Conservation (phyloP, 2,329 filamentous ascomycete species). For the Thielaviopsis musarum region DNA sequence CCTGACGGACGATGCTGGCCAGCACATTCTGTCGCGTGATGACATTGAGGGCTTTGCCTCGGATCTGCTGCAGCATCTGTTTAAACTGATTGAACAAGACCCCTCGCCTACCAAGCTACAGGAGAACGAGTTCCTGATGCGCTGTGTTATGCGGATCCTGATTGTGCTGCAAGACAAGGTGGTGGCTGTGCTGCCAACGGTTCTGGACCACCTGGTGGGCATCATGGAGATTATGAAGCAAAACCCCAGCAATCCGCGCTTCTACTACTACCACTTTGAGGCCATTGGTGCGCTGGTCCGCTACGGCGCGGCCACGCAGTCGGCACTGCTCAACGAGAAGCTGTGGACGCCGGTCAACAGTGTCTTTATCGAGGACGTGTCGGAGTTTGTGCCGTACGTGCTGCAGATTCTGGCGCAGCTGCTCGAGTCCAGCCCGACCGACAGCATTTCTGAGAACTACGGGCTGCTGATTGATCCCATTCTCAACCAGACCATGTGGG, state of each 20-base stretch:
- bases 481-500: constrained; percentile 72
- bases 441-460: constrained; percentile 66
- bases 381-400: constrained; percentile 90
- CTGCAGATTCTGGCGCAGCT: constrained; percentile 91
- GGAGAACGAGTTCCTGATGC: constrained; percentile 98
- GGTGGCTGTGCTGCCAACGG: constrained; percentile 52
- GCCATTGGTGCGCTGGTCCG: constrained; percentile 72
- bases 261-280: constrained; percentile 98
- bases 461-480: constrained; percentile 62
- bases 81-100: constrained; percentile 78
- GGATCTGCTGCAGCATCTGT: constrained; percentile 76
- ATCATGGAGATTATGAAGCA: constrained; percentile 85
- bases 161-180: constrained; percentile 83
- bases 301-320: constrained; percentile 47
- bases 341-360: constrained; percentile 72
- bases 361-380: constrained; percentile 66
- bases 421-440: constrained; percentile 67
- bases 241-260: constrained; percentile 92
- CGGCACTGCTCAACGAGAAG: constrained; percentile 58
- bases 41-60: constrained; percentile 71
- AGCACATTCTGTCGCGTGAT: constrained; percentile 61
- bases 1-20: constrained; percentile 57
- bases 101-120: constrained; percentile 79
- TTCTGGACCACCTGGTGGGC: constrained; percentile 69
- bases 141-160: constrained; percentile 92